phyloP scores from a whole-genome alignment of 345 rosid species.

The Hirschfeldia incana region DNA sequence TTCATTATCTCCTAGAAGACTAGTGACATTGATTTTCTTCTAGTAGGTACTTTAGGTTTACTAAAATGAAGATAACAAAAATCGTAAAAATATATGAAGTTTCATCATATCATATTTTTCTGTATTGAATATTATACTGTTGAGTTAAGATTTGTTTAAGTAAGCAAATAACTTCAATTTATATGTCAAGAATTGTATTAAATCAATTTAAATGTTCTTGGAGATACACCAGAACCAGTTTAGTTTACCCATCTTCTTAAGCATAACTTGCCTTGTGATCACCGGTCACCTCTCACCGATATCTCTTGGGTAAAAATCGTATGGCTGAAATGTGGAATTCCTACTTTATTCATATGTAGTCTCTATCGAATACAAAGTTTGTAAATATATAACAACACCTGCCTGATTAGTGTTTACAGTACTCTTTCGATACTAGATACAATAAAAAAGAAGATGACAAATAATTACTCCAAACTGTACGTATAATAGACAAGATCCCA shows the following conservation, averaged over 20 bases:
- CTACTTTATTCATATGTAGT: neutral
- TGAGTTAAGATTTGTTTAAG: neutral
- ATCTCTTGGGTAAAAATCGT: neutral
- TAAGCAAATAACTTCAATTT: neutral
- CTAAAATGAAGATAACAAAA: neutral
- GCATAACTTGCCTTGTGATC: neutral
- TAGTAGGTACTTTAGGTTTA: neutral
- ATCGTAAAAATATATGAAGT: neutral
- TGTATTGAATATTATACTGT: neutral
- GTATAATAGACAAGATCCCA: conserved; percentile 35
- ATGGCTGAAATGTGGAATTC: neutral
- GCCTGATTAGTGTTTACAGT: neutral
- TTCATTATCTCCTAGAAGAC: conserved; percentile 27
- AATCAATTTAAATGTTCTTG: neutral
- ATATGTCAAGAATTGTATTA: neutral
- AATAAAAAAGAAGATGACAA: neutral
- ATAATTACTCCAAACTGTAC: neutral
- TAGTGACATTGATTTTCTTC: conserved; percentile 5
- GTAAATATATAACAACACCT: neutral
- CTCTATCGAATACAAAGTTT: neutral
- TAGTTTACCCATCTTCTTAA: neutral
- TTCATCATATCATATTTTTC: neutral
- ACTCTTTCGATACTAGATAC: neutral
- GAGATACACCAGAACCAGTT: neutral
- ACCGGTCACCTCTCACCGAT: neutral